Conservation (phyloP, 139 green algal genomes). For the Chlorella sp. region DNA sequence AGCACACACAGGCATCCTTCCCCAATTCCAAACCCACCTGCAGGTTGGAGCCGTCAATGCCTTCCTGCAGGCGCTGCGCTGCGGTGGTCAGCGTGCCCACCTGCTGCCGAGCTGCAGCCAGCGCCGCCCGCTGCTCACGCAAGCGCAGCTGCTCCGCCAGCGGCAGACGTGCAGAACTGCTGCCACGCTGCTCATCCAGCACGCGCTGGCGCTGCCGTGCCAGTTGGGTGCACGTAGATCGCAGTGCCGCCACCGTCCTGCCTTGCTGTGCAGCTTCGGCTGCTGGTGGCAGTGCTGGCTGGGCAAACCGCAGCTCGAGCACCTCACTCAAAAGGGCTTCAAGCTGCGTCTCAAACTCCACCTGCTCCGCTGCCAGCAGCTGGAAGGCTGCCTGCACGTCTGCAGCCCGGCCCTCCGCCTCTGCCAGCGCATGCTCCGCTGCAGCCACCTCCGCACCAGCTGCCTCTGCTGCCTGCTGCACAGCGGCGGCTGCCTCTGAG, state of each 20-base stretch:
- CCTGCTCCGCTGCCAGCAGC: neutral
- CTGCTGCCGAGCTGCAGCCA: slow-evolving; percentile 3
- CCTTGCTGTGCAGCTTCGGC: too few relatives aligned
- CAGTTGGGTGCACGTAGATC: neutral
- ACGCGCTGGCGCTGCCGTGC: neutral
- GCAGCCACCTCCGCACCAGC: too few relatives aligned
- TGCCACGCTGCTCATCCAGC: neutral
- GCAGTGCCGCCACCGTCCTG: neutral
- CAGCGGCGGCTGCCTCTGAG: too few relatives aligned
- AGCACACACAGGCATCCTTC: too few relatives aligned
- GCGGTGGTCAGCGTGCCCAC: neutral
- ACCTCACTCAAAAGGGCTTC: neutral
- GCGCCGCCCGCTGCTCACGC: slow-evolving; percentile 5
- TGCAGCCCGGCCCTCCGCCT: neutral
- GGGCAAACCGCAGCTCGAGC: neutral
- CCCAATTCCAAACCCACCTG: neutral
- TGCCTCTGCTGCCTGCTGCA: too few relatives aligned
- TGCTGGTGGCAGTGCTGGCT: neutral
- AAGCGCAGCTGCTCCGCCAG: slow-evolving; percentile 9
- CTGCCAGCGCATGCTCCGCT: neutral
- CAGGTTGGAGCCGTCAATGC: neutral
- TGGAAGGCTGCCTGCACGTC: neutral
- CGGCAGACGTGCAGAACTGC: neutral
- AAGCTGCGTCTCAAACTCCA: slow-evolving; percentile 3
- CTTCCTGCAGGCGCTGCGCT: slow-evolving; percentile 17